Evolutionary conservation across 768 basidiomycete species (phyloP), one percentile per base, ranked within the genome.

Genomic region (Mycena sanguinolenta): DNA sequence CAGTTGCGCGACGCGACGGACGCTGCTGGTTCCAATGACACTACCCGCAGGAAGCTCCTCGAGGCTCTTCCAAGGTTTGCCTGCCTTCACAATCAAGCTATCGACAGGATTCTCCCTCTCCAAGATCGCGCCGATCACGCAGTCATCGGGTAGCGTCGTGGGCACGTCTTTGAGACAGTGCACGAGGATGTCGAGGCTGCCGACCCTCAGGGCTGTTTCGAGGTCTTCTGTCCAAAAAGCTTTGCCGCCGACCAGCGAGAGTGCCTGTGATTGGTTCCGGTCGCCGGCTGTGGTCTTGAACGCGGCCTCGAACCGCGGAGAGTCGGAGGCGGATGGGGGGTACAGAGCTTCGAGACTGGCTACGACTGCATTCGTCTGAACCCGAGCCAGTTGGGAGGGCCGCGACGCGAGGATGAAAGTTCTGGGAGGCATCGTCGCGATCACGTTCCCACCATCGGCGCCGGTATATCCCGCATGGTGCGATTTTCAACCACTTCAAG

Each of bases 131-230:
- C 89, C 95, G 58, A 99, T 87, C 75, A 91, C 87, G 80, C 94
- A 98, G 7, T 94, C 95, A 0, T 89, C 88, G 0, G 95, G 95
- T 32, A 99, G 84, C 8, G 84, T 84, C 3, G 97, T 99, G 7
- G 97, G 97, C 32, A 98, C 89, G 79, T 99, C 98, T 80, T 99
- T 99, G 74, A 95, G 84, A 50, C 88, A 91, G 82, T 99, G 97
- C 21, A 99, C 91, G 75, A 99, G 89, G 86, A 98, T 90, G 78
- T 99, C 98, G 57, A 97, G 92, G 19, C 85, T 82, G 28, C 86
- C 82, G 49, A 90, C 85, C 62, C 89, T 85, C 70, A 99, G 84
- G 44, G 90, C 91, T 23, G 93, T 92, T 78, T 99, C 98, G 64
- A 99, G 90, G 75, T 98, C 97, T 75, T 95, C 94, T 32, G 98